These are phyloP conservation scores for Solanum hybrid DNA, from an alignment of 305 asterid species.

Conservation along the genomic window DNA sequence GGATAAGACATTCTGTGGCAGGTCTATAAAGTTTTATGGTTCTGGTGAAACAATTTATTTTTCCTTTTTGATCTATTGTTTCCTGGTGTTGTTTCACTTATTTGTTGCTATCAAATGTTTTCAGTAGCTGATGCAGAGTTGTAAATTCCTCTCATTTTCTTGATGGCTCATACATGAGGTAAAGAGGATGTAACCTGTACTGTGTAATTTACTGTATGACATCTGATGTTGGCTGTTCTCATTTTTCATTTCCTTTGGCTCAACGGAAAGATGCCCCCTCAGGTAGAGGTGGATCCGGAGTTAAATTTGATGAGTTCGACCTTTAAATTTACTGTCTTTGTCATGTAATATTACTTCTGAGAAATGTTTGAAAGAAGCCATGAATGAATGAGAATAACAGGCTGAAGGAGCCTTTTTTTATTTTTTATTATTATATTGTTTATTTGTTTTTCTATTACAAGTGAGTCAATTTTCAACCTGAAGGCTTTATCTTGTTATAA, in stretches of 20 bases:
- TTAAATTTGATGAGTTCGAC: neutral
- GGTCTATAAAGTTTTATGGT: neutral
- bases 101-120: neutral
- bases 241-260: neutral
- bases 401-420: neutral
- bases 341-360: neutral
- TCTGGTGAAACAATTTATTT: neutral
- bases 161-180: neutral
- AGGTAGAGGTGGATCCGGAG: neutral
- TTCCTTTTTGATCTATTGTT: neutral
- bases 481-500: neutral
- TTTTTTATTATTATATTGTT: neutral
- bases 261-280: neutral
- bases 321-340: neutral
- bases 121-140: conserved; percentile 1
- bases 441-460: neutral
- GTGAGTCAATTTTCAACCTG: neutral
- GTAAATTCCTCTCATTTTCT: neutral
- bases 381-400: neutral
- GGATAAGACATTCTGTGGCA: neutral
- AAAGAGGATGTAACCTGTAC: neutral
- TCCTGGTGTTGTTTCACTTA: neutral
- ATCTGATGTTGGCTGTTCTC: neutral
- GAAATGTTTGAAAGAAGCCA: neutral
- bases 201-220: neutral